Base-by-base conservation (phyloP, 257 asterid genomes). In the Ballota nigra region DNA sequence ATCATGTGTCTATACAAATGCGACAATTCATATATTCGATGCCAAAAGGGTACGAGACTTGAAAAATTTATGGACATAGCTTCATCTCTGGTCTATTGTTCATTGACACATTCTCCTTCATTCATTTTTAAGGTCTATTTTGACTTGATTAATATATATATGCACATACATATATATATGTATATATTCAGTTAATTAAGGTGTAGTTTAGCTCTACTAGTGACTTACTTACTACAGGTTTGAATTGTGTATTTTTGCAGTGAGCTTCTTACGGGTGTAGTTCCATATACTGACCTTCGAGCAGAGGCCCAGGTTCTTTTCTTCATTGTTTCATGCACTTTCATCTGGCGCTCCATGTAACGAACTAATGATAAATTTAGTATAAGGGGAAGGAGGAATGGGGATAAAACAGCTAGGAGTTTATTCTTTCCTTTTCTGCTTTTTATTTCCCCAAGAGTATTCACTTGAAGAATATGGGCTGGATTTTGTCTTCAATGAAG, bases 231-330 rank as follows among this genome's bases (percentile, higher is more conserved):
- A n/a, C 65, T 38, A 12, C 59, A 55, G 63, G 34, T 61, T 53
- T 75, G 62, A 63, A 69, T 77, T 63, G 18, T 63, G 41, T 52
- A 18, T 18, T 75, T 31, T 66, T 80, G 88, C 92, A 95, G 99
- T 81, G 98, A 95, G 80, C 92, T 95, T 80, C 93, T 95, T 61
- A 89, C 97, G 22, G 97, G 98, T 78, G 89, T 89, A 22, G 93
- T 91, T 74, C 99, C 99, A 8, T 95, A 89, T 76, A 95, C 99
- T 15, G 99, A 95, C 80, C 96, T 92, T 61, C 97, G 95, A 78
- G 94, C 99, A 31, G 99, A 95, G 84, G 91, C 96, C 67, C 92
- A 95, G 95, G 98, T 91, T 67, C 71, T 28, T 43, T 62, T 68
- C 47, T 67, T 68, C 26, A 29, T 63, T 47, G 53, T 23, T 47